Evolutionary conservation across 345 rosid species (phyloP).

Genomic region (Murraya koenigii): DNA sequence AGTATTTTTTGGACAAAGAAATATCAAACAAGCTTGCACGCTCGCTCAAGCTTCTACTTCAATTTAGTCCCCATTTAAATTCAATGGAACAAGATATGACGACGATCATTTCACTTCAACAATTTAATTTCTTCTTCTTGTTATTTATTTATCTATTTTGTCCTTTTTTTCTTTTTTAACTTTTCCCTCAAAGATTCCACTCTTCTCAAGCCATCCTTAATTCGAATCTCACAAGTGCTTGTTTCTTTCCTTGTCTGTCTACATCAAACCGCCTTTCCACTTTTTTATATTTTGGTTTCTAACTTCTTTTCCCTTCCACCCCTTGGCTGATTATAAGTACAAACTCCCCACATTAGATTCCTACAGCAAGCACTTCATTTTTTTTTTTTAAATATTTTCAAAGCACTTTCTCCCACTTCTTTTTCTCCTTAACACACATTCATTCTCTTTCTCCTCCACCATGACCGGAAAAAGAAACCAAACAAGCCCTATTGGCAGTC

Average conservation of each 20-base stretch:
- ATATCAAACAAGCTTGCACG: background rate
- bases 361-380: background rate
- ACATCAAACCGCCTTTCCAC: constrained; percentile 38
- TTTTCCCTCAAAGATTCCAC: constrained; percentile 24
- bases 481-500: constrained; percentile 42
- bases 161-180: too few species aligned
- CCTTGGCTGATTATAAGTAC: constrained; percentile 18
- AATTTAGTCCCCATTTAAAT: background rate
- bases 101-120: background rate
- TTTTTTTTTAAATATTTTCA: too few species aligned
- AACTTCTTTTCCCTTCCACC: background rate
- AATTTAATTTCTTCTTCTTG: background rate
- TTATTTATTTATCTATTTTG: background rate
- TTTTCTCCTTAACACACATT: too few species aligned
- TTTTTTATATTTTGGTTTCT: constrained; percentile 3
- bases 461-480: constrained; percentile 42
- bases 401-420: background rate
- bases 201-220: constrained; percentile 24
- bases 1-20: background rate
- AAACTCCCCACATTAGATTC: constrained; percentile 18
- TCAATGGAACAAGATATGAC: background rate
- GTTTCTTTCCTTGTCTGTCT: constrained; percentile 33
- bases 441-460: background rate
- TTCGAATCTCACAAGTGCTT: constrained; percentile 19
- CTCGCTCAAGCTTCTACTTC: background rate